These are phyloP conservation scores for Debaryomyces coudertii DNA, from an alignment of 1,139 yeast species.

Conservation along the genomic window DNA sequence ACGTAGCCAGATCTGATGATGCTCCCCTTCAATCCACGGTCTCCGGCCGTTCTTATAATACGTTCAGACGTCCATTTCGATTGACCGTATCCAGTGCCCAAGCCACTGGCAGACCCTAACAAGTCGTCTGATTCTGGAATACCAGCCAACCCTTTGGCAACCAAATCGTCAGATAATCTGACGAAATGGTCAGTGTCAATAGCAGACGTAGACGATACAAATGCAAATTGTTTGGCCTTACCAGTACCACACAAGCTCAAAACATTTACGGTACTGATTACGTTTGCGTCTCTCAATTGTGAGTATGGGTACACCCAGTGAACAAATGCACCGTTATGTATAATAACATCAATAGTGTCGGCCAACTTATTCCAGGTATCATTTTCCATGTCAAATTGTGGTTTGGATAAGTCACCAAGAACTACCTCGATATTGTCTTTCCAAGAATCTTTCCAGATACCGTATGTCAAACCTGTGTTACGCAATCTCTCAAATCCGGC, in stretches of 20 bases:
- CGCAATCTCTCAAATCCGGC: conserved; percentile 78
- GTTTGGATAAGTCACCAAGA: conserved; percentile 76
- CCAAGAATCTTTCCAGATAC: conserved; percentile 77
- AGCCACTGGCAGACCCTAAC: conserved; percentile 75
- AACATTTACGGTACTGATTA: conserved; percentile 82
- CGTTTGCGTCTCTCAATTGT: conserved; percentile 91
- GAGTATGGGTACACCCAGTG: conserved; percentile 98
- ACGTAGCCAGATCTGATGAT: conserved; percentile 96
- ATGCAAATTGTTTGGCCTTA: conserved; percentile 81
- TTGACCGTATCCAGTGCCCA: conserved; percentile 95
- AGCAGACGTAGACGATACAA: conserved; percentile 94
- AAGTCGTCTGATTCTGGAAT: conserved; percentile 81
- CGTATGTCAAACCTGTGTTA: conserved; percentile 80
- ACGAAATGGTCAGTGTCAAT: conserved; percentile 84
- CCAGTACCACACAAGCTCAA: conserved; percentile 80
- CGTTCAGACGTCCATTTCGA: conserved; percentile 97
- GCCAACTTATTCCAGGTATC: conserved; percentile 61
- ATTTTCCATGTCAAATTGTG: conserved; percentile 70
- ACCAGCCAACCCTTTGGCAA: conserved; percentile 69
- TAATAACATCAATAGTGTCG: conserved; percentile 70
- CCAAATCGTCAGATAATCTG: conserved; percentile 70
- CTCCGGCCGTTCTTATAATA: conserved; percentile 84
- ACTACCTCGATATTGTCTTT: conserved; percentile 65
- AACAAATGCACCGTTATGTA: conserved; percentile 97
- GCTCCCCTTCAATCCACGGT: conserved; percentile 81